Conservation (phyloP, 2,329 filamentous ascomycete genomes). For the Monilinia aucupariae region DNA sequence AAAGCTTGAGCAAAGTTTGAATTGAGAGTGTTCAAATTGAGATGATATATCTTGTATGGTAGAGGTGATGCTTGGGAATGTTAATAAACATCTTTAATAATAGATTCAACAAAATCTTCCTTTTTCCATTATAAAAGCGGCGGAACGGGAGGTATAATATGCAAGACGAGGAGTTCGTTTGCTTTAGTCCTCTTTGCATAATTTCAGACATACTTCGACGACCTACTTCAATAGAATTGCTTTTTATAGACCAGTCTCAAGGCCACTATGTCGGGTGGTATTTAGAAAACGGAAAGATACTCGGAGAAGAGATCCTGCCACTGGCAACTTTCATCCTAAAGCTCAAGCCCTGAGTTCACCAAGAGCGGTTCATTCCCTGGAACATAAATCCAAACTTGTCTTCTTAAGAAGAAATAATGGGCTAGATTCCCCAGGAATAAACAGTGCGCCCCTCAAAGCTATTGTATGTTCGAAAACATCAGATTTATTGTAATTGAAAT, state of each 20-base stretch:
- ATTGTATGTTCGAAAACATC: too few species aligned
- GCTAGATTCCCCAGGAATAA: too few species aligned
- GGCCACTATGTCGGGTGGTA: neutral
- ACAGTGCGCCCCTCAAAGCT: neutral
- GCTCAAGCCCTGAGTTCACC: too few species aligned
- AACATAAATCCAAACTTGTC: neutral
- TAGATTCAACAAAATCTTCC: neutral
- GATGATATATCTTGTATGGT: conserved; percentile 1
- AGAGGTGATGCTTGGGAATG: neutral
- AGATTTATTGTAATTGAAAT: too few species aligned
- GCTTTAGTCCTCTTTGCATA: too few species aligned
- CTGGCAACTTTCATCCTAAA: too few species aligned
- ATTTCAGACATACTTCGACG: too few species aligned
- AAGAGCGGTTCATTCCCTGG: neutral
- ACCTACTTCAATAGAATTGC: neutral
- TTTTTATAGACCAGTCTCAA: neutral
- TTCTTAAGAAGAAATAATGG: neutral
- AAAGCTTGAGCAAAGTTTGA: neutral
- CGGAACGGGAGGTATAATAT: neutral
- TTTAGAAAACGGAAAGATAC: neutral
- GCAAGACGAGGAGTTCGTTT: neutral
- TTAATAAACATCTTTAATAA: neutral
- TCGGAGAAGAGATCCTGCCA: neutral
- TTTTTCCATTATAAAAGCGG: neutral
- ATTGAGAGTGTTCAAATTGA: neutral